A percentile compares a stretch with the other conserved stretches of the same genome.
Evolutionary conservation across 2,329 filamentous ascomycete genomes (phyloP).

Genomic region (Tolypocladium ovalisporum): DNA sequence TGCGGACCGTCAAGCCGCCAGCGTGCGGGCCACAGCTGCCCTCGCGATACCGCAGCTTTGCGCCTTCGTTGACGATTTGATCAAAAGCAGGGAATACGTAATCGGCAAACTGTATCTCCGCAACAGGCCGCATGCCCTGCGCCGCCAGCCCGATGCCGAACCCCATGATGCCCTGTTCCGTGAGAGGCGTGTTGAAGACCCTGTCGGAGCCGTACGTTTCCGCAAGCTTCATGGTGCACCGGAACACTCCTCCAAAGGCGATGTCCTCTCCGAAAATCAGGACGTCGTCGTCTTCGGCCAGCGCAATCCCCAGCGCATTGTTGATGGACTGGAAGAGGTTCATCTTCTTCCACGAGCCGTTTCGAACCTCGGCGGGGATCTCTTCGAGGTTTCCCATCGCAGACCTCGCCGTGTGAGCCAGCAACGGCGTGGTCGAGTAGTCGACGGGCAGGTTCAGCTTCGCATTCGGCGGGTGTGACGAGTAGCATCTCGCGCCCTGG

Average conservation of each 20-base stretch:
- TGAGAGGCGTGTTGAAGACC: slow-evolving; percentile 93
- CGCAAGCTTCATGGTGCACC: slow-evolving; percentile 83
- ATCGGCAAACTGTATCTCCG: slow-evolving; percentile 93
- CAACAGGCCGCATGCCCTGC: slow-evolving; percentile 84
- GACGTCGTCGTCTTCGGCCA: slow-evolving; percentile 75
- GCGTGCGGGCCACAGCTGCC: slow-evolving; percentile 46
- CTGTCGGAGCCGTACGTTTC: slow-evolving; percentile 78
- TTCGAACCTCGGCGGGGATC: slow-evolving; percentile 53
- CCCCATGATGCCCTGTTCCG: slow-evolving; percentile 87
- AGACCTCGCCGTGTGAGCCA: slow-evolving; percentile 67
- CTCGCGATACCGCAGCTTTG: slow-evolving; percentile 75
- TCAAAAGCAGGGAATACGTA: slow-evolving; percentile 92
- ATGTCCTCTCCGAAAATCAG: slow-evolving; percentile 95
- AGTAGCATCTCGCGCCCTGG: slow-evolving; percentile 29
- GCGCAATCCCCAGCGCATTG: slow-evolving; percentile 70
- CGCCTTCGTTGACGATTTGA: slow-evolving; percentile 87
- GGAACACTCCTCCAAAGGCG: slow-evolving; percentile 91
- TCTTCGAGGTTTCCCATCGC: slow-evolving; percentile 58
- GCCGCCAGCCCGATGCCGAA: slow-evolving; percentile 86
- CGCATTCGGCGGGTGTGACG: slow-evolving; percentile 47
- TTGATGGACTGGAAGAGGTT: slow-evolving; percentile 95
- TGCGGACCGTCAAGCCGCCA: slow-evolving; percentile 75
- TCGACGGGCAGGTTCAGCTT: slow-evolving; percentile 78
- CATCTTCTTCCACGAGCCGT: slow-evolving; percentile 69
- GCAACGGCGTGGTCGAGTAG: slow-evolving; percentile 69